Evolutionary conservation across 1,139 yeast species (phyloP), one percentile per base, ranked within the genome.

Genomic region (Scheffersomyces titani): DNA sequence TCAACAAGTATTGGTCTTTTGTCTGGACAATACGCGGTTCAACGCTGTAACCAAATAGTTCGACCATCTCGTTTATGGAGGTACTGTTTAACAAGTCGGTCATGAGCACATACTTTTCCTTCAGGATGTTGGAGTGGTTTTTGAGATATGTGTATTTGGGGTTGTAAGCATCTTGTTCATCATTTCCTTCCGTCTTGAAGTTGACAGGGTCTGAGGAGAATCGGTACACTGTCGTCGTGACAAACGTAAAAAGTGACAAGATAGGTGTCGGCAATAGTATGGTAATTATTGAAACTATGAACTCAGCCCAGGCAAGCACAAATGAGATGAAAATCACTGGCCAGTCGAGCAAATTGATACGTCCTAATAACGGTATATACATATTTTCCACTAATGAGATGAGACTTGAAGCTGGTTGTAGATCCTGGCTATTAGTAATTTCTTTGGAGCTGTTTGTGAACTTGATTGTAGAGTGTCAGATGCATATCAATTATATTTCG

Each of bases 231-330:
- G 70, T 57, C 50, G 66, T 63, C n/a, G 76, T 69, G 6, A 73
- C 58, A 13, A 60, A 60, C 6, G 81, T 75, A 59, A 66, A 77
- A 19, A 66, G 55, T 19, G 65, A 61, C 50, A 80, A 75, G 44
- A 77, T 65, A 4, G 69, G 57, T 3, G 58, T 54, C 2, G 84
- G 84, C 30, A 80, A 68, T 2, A 75, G 54, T 24, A 62, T 57
- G 4, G 82, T 77, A 50, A 79, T 72, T 44, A 69, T 50, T 18
- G 78, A 68, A 20, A 77, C 64, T 9, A 74, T 61, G 54, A 70
- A 78, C 58, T 80, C 84, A 2, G 68, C 47, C 83, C 83, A 80
- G 9, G 83, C 78, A 49, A 78, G 65, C 3, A 73, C 49, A 59
- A 80, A 70, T 45, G 81, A 76, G 3, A 75, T 55, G 11, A 71